Percentiles rank a stretch among this genome's conserved stretches.
Conservation (phyloP, 805 yeast species). For the Danielia oregonensis region DNA sequence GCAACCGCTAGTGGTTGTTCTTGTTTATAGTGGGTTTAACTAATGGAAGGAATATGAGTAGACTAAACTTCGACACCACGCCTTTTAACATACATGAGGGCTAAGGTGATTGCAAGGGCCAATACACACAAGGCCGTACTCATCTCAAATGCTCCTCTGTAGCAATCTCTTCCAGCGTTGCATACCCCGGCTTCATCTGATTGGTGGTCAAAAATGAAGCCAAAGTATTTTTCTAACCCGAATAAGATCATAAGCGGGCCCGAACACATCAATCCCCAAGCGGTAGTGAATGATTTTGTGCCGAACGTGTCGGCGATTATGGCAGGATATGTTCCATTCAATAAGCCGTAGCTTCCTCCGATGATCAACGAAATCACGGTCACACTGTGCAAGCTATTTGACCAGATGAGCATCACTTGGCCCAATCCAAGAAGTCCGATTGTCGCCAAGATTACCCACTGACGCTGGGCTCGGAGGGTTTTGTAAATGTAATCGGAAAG, state of each 20-base stretch:
- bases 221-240: conserved; percentile 52
- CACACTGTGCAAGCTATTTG: conserved; percentile 17
- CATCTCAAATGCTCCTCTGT: conserved; percentile 32
- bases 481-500: conserved; percentile 58
- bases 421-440: conserved; percentile 33
- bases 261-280: conserved; percentile 73
- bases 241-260: conserved; percentile 62
- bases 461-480: conserved; percentile 49
- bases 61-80: conserved; percentile 4
- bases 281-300: conserved; percentile 60
- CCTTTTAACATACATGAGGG: conserved; percentile 26
- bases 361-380: conserved; percentile 48
- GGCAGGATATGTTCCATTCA: conserved; percentile 74
- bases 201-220: conserved; percentile 48
- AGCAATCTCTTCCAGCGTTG: conserved; percentile 34
- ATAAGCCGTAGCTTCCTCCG: conserved; percentile 67
- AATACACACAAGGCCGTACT: conserved; percentile 28
- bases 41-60: neutral
- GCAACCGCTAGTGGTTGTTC: neutral
- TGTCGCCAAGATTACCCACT: conserved; percentile 59
- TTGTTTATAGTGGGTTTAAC: conserved; percentile 1
- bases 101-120: conserved; percentile 19
- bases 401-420: conserved; percentile 30
- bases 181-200: conserved; percentile 39
- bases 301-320: conserved; percentile 72